Evolutionary conservation across 139 green algal species (phyloP).

Genomic region (Ettlia oleoabundans): DNA sequence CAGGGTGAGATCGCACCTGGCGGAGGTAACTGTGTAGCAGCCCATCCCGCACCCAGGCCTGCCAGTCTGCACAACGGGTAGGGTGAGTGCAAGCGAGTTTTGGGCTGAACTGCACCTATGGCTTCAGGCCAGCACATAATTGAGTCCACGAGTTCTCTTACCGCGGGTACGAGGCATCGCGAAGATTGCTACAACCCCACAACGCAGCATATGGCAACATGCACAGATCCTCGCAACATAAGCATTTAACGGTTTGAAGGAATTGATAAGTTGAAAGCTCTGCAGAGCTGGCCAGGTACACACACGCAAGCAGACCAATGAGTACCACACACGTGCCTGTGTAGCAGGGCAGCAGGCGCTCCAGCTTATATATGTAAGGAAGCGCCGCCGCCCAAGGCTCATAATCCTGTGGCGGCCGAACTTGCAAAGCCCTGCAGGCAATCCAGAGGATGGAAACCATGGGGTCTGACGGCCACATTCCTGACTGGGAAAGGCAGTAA

Average conservation of each 20-base stretch:
- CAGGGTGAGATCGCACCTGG: too few species aligned
- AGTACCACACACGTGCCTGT: not conserved
- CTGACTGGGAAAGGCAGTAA: too few species aligned
- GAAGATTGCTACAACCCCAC: not conserved
- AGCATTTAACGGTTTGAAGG: too few species aligned
- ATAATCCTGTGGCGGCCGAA: conserved; percentile 33
- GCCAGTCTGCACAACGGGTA: conserved; percentile 10
- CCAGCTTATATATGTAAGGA: conserved; percentile 33
- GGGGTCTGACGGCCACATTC: not conserved
- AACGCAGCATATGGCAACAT: not conserved
- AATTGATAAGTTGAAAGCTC: too few species aligned
- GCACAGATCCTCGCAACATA: too few species aligned
- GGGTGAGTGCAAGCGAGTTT: not conserved
- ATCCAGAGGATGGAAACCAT: not conserved
- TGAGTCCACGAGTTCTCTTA: too few species aligned
- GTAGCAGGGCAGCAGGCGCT: conserved; percentile 32
- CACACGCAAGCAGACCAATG: not conserved
- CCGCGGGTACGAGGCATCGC: too few species aligned
- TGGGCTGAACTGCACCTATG: not conserved
- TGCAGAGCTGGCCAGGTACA: too few species aligned
- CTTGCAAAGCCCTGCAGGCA: conserved; percentile 10
- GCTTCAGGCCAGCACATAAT: too few species aligned
- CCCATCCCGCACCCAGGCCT: conserved; percentile 10
- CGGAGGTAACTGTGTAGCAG: not conserved
- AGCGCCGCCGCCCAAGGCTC: conserved; percentile 54